Conservation (phyloP, 208 protist species). For the Leptomonas seymouri region DNA sequence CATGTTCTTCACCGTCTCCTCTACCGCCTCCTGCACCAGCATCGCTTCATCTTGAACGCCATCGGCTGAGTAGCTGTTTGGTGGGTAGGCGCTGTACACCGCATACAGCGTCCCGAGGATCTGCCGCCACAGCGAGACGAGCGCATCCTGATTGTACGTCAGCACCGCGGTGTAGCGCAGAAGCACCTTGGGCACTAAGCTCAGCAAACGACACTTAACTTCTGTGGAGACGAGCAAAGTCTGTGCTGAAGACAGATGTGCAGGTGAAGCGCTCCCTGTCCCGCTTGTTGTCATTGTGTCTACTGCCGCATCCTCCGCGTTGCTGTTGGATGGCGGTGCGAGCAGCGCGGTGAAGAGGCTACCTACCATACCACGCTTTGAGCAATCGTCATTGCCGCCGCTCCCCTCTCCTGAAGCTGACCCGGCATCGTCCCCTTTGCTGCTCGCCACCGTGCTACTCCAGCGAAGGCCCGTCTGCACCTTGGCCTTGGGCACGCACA, state of each 20-base stretch:
- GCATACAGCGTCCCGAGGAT: slow-evolving; percentile 79
- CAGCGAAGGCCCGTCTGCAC: slow-evolving; percentile 28
- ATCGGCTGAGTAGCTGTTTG: neutral
- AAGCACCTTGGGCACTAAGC: slow-evolving; percentile 68
- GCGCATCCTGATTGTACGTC: slow-evolving; percentile 33
- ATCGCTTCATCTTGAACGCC: slow-evolving; percentile 38
- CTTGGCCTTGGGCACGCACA: slow-evolving; percentile 47
- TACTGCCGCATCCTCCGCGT: neutral
- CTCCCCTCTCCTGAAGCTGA: neutral
- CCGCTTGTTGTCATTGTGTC: neutral
- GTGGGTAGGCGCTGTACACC: slow-evolving; percentile 59
- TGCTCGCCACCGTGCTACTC: neutral
- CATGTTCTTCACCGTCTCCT: slow-evolving; percentile 91
- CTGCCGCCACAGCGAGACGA: slow-evolving; percentile 68
- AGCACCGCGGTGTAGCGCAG: slow-evolving; percentile 57
- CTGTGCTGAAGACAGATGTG: neutral
- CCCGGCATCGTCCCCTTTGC: neutral
- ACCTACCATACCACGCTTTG: slow-evolving; percentile 7
- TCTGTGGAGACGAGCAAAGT: slow-evolving; percentile 35
- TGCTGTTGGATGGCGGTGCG: slow-evolving; percentile 1
- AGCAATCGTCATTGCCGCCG: neutral
- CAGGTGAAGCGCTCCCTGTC: neutral
- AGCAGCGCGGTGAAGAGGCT: slow-evolving; percentile 26
- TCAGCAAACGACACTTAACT: slow-evolving; percentile 72
- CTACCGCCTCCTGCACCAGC: slow-evolving; percentile 71